Conservation (phyloP, 352 stramenopile species). For the Phytopythium oedochilum region DNA sequence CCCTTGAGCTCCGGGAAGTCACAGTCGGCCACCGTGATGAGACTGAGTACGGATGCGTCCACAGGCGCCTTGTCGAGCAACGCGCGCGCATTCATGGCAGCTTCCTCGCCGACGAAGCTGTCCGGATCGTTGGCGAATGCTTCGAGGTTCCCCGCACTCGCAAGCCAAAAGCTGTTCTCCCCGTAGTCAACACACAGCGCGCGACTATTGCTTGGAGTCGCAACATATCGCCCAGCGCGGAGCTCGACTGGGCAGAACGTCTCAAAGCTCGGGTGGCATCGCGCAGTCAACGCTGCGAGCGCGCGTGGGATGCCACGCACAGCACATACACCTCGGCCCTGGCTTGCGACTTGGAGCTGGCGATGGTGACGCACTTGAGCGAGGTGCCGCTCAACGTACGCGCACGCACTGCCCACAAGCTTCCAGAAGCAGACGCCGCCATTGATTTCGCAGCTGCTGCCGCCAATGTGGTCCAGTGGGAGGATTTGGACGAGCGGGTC, state of each 20-base stretch:
- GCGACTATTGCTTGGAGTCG: slow-evolving; percentile 18
- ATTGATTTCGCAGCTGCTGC: slow-evolving; percentile 25
- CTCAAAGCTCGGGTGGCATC: slow-evolving; percentile 31
- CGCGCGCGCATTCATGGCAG: slow-evolving; percentile 17
- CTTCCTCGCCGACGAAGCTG: slow-evolving; percentile 30
- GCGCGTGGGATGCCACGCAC: slow-evolving; percentile 24
- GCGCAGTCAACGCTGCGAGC: slow-evolving; percentile 13
- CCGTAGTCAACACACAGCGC: slow-evolving; percentile 41
- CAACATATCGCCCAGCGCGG: slow-evolving; percentile 22
- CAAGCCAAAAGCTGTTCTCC: slow-evolving; percentile 35
- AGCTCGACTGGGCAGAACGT: slow-evolving; percentile 66
- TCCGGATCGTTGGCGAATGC: slow-evolving; percentile 26
- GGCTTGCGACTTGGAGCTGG: slow-evolving; percentile 26
- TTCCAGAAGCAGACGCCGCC: slow-evolving; percentile 43
- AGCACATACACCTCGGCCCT: slow-evolving; percentile 4
- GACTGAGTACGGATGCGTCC: slow-evolving; percentile 56
- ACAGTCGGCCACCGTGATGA: slow-evolving; percentile 56
- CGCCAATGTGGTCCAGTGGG: not conserved
- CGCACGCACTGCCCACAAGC: slow-evolving; percentile 17
- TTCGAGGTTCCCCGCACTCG: slow-evolving; percentile 23
- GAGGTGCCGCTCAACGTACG: slow-evolving; percentile 22
- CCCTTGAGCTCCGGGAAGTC: slow-evolving; percentile 70
- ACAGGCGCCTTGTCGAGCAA: slow-evolving; percentile 37
- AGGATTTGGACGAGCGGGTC: slow-evolving; percentile 26
- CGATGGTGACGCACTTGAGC: slow-evolving; percentile 8